These are phyloP conservation scores for Lentinula guzmanii DNA, from an alignment of 768 basidiomycete species.

Conservation along the genomic window DNA sequence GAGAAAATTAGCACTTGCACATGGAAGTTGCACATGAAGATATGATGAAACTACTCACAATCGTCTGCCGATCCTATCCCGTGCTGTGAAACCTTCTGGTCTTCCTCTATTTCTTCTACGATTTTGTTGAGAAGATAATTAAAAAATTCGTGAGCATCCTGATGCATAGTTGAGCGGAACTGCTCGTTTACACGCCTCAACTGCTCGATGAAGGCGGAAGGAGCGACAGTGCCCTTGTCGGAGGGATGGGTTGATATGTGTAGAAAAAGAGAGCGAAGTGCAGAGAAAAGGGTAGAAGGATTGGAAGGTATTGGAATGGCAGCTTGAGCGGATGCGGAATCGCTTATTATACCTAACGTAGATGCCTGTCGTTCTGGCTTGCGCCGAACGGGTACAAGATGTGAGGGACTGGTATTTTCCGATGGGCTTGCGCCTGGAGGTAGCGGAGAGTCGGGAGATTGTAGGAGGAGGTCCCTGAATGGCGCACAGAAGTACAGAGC, in stretches of 20 bases:
- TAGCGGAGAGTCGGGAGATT: conserved; percentile 48
- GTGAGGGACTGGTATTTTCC: conserved; percentile 13
- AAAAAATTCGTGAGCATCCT: conserved; percentile 98
- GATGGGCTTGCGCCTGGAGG: conserved; percentile 24
- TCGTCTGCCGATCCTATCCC: conserved; percentile 46
- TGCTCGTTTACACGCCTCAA: conserved; percentile 89
- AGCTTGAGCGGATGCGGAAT: conserved; percentile 16
- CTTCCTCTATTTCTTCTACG: conserved; percentile 86
- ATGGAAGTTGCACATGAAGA: not conserved
- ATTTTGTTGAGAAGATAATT: conserved; percentile 92
- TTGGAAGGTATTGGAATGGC: conserved; percentile 33
- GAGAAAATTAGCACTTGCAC: conserved; percentile 8
- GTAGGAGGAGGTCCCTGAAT: conserved; percentile 87
- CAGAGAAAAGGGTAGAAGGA: conserved; percentile 80
- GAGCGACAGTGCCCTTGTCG: conserved; percentile 82
- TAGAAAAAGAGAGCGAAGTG: conserved; percentile 87
- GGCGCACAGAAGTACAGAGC: conserved; percentile 94
- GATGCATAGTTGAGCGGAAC: conserved; percentile 89
- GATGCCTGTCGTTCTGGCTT: conserved; percentile 51
- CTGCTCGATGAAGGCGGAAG: conserved; percentile 89
- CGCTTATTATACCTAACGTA: conserved; percentile 20
- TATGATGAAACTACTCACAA: conserved; percentile 42
- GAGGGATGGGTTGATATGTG: conserved; percentile 75
- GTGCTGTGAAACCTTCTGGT: conserved; percentile 40
- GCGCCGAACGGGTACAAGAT: conserved; percentile 39